Evolutionary conservation across 768 basidiomycete species (phyloP).

Genomic region (Tylopilus subfusipes): DNA sequence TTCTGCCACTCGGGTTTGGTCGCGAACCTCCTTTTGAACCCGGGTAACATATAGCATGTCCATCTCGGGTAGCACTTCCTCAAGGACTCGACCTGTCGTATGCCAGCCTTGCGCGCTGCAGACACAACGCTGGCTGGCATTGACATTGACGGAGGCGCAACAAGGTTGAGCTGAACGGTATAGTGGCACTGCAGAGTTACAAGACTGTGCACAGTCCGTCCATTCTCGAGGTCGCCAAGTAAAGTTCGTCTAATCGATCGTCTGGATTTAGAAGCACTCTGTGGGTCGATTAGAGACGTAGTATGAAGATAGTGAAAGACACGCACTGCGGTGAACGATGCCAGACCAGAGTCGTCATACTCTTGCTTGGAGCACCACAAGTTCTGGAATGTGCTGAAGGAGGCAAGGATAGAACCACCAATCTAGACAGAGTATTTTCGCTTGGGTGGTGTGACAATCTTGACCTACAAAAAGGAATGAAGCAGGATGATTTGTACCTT

Average conservation of each 20-base stretch:
- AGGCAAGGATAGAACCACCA: conserved; percentile 81
- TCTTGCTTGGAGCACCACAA: no score
- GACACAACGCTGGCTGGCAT: conserved; percentile 88
- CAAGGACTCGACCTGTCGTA: conserved; percentile 83
- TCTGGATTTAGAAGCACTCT: no score
- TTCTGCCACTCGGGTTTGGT: conserved; percentile 80
- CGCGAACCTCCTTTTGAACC: conserved; percentile 89
- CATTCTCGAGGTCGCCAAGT: conserved; percentile 82
- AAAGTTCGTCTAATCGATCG: no score
- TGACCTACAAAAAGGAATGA: conserved; percentile 47
- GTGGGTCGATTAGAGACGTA: no score
- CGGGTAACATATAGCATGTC: conserved; percentile 97
- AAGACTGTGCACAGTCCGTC: no score
- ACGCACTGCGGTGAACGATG: no score
- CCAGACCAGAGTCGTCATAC: no score
- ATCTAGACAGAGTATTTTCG: no score
- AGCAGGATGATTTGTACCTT: neutral
- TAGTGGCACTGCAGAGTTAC: no score
- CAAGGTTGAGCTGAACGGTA: no score
- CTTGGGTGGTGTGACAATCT: conserved; percentile 90
- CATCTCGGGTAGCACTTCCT: conserved; percentile 87
- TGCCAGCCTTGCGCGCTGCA: conserved; percentile 79
- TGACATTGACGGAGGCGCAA: conserved; percentile 62
- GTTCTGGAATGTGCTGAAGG: no score
- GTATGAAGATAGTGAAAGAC: no score